phyloP scores from a whole-genome alignment of 1,284 basidiomycete genomes.

The Ganoderma meredithae region DNA sequence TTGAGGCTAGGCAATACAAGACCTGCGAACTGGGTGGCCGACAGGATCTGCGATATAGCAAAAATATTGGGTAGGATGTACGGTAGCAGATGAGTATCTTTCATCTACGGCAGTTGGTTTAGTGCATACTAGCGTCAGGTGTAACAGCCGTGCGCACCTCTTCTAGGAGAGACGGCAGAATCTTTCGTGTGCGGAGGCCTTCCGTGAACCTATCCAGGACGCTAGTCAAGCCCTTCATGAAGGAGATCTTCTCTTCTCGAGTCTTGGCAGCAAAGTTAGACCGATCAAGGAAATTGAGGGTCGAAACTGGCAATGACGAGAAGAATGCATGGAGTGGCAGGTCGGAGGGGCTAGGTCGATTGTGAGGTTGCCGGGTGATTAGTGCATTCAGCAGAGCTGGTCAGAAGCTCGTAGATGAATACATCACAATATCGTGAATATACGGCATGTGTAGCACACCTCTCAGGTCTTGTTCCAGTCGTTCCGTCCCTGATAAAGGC shows the following conservation, averaged over 20 bases:
- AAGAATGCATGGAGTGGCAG: constrained; percentile 91
- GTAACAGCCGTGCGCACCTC: constrained; percentile 63
- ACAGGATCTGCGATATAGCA: constrained; percentile 83
- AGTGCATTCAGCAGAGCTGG: constrained; percentile 80
- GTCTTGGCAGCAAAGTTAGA: constrained; percentile 95
- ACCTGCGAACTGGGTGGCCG: constrained; percentile 82
- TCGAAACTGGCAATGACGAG: constrained; percentile 96
- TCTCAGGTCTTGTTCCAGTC: constrained; percentile 74
- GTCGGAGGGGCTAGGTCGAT: constrained; percentile 78
- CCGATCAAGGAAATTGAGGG: constrained; percentile 95
- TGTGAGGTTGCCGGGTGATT: constrained; percentile 79
- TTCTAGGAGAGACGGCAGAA: constrained; percentile 94
- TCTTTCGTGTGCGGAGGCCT: constrained; percentile 87
- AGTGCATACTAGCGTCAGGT: neutral
- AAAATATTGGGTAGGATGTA: constrained; percentile 99
- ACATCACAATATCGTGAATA: neutral
- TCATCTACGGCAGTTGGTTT: constrained; percentile 70
- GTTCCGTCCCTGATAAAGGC: constrained; percentile 63
- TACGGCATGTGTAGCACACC: constrained; percentile 46
- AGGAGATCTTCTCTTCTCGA: constrained; percentile 94
- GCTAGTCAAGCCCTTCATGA: constrained; percentile 88
- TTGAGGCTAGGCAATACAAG: constrained; percentile 89
- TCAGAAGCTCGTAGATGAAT: neutral
- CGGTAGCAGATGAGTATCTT: constrained; percentile 89
- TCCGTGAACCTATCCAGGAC: constrained; percentile 92